Base-by-base conservation (phyloP, 768 basidiomycete genomes). In the Podaxis sp. region DNA sequence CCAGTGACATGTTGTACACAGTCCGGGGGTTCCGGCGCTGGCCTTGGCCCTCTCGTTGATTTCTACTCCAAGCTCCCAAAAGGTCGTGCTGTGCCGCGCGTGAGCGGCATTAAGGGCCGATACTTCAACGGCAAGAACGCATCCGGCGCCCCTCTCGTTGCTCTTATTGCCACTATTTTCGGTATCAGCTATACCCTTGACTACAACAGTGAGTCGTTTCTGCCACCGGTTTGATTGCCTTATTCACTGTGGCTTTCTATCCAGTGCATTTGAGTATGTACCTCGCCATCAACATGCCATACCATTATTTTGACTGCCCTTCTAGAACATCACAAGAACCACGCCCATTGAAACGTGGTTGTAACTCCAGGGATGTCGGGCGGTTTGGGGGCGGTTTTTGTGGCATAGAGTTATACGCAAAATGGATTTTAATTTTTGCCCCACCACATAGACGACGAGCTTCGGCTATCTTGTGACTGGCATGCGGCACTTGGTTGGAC, bases 61-160 rank as follows among this genome's bases (percentile, higher is more conserved):
- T 98, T 97, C 77, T 98, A 98, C 81, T 94, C 91, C 62, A 95
- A 93, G 76, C 85, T 98, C 53, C 96, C 95, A 65, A 98, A 98
- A 74, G 95, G 95, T 50, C 78, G 85, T 42, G 83, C 86, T 37
- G 79, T 91, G 16, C 42, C 42, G 4, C 42, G 42, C n/a, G 42
- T 44, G 5, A 44, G 42, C 57, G 91, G 93, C 21, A 78, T 96
- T 69, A 90, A 91, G 74, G 90, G 75, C n/a, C 80, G 87, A 48
- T 92, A 80, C 76, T 94, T 95, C 74, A 85, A 82, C 66, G 95
- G 93, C 64, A 85, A 86, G 76, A 96, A 93, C 42, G 42, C 42
- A 42, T 89, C 87, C 1, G 89, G 83, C 25, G 80, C 77, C 47
- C 91, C 91, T 21, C 68, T 91, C 44, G 82, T 86, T 55, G 82